phyloP scores from a whole-genome alignment of 352 stramenopile genomes.

The Pythium brassicae region DNA sequence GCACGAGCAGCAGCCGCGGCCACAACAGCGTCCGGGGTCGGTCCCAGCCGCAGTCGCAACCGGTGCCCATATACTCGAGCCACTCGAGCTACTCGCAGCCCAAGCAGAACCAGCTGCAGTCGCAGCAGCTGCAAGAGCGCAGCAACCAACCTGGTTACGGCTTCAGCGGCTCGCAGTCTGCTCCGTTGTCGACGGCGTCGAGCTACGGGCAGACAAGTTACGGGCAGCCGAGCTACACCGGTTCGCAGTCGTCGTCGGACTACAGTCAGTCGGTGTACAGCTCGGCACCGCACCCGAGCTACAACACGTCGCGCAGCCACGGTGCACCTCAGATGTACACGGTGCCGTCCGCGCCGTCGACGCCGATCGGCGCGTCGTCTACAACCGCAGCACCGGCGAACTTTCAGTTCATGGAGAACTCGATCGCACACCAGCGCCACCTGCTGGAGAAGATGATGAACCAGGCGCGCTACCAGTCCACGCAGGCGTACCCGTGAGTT shows the following conservation, averaged over 20 bases:
- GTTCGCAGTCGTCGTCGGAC: not conserved
- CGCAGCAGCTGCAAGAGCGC: slow-evolving; percentile 1
- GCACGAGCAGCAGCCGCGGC: not conserved
- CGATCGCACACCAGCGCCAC: slow-evolving; percentile 58
- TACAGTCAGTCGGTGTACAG: slow-evolving; percentile 3
- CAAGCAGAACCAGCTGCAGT: not conserved
- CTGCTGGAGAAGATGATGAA: slow-evolving; percentile 65
- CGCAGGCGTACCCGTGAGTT: slow-evolving; percentile 4
- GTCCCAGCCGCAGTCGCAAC: not conserved
- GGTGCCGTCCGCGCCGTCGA: not conserved
- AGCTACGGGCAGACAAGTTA: not conserved
- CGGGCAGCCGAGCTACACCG: not conserved
- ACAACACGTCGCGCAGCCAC: not conserved
- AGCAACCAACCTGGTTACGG: not conserved
- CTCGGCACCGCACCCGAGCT: not conserved
- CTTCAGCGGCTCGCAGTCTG: not conserved
- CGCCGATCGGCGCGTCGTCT: not conserved
- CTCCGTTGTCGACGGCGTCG: not conserved
- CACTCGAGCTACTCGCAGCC: slow-evolving; percentile 2
- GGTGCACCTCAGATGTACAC: slow-evolving; percentile 7
- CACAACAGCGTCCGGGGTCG: not conserved
- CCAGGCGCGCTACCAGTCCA: slow-evolving; percentile 32
- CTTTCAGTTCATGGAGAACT: slow-evolving; percentile 46
- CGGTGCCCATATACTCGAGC: slow-evolving; percentile 1
- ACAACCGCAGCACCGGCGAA: slow-evolving; percentile 11